These are phyloP conservation scores for Russula sp. DNA, from an alignment of 768 basidiomycete genomes.

Conservation along the genomic window DNA sequence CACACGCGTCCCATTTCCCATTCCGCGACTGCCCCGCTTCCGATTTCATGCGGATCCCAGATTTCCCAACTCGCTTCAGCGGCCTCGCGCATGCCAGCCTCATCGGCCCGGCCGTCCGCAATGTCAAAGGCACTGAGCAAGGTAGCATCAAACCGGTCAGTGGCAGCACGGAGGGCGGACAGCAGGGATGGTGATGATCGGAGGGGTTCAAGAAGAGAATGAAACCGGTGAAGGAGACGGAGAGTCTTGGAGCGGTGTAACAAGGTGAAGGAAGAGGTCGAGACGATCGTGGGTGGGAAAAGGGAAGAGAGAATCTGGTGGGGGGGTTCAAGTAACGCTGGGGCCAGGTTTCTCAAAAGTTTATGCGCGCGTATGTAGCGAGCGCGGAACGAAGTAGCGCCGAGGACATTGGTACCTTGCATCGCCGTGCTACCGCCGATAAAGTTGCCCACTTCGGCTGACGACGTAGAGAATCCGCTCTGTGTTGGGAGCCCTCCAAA, in stretches of 20 bases:
- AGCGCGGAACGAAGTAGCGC: slow-evolving; percentile 37
- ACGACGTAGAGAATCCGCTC: slow-evolving; percentile 21
- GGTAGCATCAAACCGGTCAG: slow-evolving; percentile 83
- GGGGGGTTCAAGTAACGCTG: slow-evolving; percentile 52
- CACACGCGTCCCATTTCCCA: slow-evolving; percentile 96
- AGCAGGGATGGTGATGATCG: slow-evolving; percentile 55
- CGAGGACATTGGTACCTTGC: slow-evolving; percentile 30
- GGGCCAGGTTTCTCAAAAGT: slow-evolving; percentile 53
- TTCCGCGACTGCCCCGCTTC: slow-evolving; percentile 36
- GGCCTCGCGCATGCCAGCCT: slow-evolving; percentile 69
- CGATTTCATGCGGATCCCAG: slow-evolving; percentile 38
- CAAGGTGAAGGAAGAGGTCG: slow-evolving; percentile 34
- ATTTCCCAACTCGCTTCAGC: slow-evolving; percentile 85
- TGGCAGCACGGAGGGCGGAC: slow-evolving; percentile 62
- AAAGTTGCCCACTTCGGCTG: slow-evolving; percentile 44
- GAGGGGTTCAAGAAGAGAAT: slow-evolving; percentile 72
- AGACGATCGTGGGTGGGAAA: slow-evolving; percentile 29
- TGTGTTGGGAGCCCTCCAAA: slow-evolving; percentile 1
- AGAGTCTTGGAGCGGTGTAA: slow-evolving; percentile 41
- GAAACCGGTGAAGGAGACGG: slow-evolving; percentile 64
- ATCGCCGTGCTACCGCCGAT: slow-evolving; percentile 32
- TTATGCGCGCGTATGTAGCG: slow-evolving; percentile 61
- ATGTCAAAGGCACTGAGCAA: slow-evolving; percentile 83
- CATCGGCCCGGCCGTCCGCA: slow-evolving; percentile 71
- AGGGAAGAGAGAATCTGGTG: slow-evolving; percentile 61